Conservation (phyloP, 352 stramenopile genomes). For the Phytophthora sp. region DNA sequence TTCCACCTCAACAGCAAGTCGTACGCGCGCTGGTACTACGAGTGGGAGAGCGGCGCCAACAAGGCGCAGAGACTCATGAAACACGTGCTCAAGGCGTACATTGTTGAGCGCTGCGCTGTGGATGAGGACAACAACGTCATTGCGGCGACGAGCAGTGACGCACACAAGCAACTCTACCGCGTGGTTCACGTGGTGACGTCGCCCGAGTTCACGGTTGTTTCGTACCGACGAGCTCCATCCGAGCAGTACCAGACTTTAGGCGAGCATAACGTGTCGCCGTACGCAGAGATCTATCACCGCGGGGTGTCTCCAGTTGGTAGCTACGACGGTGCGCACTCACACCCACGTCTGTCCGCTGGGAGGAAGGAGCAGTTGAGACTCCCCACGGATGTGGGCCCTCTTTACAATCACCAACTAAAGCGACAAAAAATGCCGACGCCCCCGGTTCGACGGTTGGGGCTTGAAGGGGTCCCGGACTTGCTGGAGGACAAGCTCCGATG, state of each 20-base stretch:
- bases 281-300: not conserved
- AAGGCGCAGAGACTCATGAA: conserved; percentile 76
- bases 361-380: not conserved
- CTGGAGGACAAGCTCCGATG: conserved; percentile 20
- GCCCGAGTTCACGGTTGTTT: conserved; percentile 75
- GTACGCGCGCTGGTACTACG: conserved; percentile 68
- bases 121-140: conserved; percentile 42
- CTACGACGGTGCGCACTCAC: not conserved
- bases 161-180: conserved; percentile 40
- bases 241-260: too few relatives aligned
- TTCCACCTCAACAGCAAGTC: conserved; percentile 65
- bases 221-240: conserved; percentile 58
- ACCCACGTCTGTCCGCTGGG: not conserved
- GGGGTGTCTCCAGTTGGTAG: not conserved
- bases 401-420: not conserved
- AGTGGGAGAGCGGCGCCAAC: conserved; percentile 76
- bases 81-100: conserved; percentile 66
- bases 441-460: not conserved
- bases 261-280: not conserved
- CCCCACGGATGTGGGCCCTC: not conserved
- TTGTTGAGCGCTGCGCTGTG: conserved; percentile 47
- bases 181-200: conserved; percentile 56
- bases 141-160: conserved; percentile 5
- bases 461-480: not conserved
- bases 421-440: not conserved